Evolutionary conservation across 208 protist species (phyloP).

Genomic region (Trypanosoma platydactyli): DNA sequence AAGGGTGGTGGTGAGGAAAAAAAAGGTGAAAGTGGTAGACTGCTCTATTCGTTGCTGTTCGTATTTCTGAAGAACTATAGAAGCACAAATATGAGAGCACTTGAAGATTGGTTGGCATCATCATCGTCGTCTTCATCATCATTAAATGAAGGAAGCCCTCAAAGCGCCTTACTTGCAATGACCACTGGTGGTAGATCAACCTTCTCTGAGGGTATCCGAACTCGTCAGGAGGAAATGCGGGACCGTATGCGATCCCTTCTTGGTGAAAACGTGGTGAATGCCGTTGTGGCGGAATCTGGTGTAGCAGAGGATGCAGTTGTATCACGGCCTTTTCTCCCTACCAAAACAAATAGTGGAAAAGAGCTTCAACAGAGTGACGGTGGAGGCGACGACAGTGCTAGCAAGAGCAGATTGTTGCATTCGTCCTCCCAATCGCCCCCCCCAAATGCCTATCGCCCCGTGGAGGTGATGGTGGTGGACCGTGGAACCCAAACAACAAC

Average conservation of each 20-base stretch:
- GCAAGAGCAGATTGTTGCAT: background rate
- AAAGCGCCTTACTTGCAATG: background rate
- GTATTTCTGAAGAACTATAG: background rate
- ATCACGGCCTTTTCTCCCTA: background rate
- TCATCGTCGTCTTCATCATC: slow-evolving; percentile 24
- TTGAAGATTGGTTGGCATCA: slow-evolving; percentile 66
- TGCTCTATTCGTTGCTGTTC: no score
- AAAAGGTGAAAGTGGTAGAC: no score
- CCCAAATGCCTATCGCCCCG: slow-evolving; percentile 29
- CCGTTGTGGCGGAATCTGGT: slow-evolving; percentile 8
- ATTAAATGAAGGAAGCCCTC: slow-evolving; percentile 1
- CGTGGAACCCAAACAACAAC: slow-evolving; percentile 81
- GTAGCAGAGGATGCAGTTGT: background rate
- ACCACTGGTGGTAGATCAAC: background rate
- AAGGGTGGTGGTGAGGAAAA: background rate
- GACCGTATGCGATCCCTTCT: slow-evolving; percentile 57
- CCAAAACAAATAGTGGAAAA: slow-evolving; percentile 12
- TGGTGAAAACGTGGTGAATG: slow-evolving; percentile 39
- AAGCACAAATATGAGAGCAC: slow-evolving; percentile 50
- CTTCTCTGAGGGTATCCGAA: background rate
- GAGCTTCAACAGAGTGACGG: background rate
- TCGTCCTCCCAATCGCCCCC: background rate
- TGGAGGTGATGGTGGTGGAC: slow-evolving; percentile 85
- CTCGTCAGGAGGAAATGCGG: slow-evolving; percentile 56
- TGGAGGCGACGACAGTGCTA: background rate